Conservation (phyloP, 2,329 filamentous ascomycete species). For the Ophiocordyceps sinensis region DNA sequence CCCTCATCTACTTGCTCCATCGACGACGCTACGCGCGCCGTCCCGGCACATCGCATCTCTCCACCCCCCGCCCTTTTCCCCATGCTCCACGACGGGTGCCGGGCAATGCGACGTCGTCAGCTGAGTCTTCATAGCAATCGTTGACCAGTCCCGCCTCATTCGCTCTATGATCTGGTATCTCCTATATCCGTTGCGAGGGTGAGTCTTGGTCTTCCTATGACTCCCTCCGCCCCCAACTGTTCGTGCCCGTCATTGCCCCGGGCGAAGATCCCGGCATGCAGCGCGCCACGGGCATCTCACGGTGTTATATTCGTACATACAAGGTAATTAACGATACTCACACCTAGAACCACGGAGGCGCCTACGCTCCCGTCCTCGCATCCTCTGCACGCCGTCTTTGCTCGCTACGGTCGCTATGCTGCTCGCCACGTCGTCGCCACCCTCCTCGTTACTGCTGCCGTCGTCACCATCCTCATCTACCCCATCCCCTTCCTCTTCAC, state of each 20-base stretch:
- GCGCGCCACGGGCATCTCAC: too few species aligned
- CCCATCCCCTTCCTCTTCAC: constrained; percentile 64
- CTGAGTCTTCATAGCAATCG: neutral
- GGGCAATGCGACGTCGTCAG: neutral
- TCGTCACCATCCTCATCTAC: constrained; percentile 57
- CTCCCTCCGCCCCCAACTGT: too few species aligned
- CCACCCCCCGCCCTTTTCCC: neutral
- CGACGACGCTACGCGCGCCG: neutral
- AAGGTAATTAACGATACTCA: neutral
- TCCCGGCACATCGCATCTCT: neutral
- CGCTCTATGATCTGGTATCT: constrained; percentile 58
- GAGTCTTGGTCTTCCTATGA: constrained; percentile 15
- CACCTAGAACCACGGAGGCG: constrained; percentile 54
- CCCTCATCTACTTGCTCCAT: neutral
- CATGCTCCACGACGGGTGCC: neutral
- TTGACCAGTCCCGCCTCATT: neutral
- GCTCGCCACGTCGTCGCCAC: constrained; percentile 60
- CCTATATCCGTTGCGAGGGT: constrained; percentile 65
- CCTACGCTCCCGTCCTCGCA: constrained; percentile 50
- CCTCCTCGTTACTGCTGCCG: constrained; percentile 58
- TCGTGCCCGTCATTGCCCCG: too few species aligned
- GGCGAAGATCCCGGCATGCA: too few species aligned
- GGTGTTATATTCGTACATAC: too few species aligned
- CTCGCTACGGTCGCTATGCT: constrained; percentile 55
- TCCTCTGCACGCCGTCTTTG: constrained; percentile 48